A percentile compares a stretch with the other conserved stretches of the same genome.
These are phyloP conservation scores for Penicillium egyptiacum DNA, from an alignment of 495 filamentous ascomycete genomes.

Conservation along the genomic window DNA sequence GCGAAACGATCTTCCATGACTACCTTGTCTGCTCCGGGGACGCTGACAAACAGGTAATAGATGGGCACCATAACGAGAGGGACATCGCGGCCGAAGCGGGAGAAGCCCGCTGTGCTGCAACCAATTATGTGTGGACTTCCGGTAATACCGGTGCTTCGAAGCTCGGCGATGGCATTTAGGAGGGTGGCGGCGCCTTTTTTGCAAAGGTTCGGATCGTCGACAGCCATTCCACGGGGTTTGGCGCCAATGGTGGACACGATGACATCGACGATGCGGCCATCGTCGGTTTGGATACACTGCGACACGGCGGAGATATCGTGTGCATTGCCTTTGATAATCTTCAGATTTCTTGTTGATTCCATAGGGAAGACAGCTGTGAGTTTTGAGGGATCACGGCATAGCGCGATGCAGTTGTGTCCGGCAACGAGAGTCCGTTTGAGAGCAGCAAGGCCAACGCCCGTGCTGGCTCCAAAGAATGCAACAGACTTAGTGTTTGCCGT, in stretches of 20 bases:
- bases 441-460: conserved; percentile 46
- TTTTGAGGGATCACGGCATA: conserved; percentile 63
- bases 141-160: conserved; percentile 13
- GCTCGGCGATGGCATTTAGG: conserved; percentile 43
- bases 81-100: conserved; percentile 47
- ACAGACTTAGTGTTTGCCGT: conserved; percentile 28
- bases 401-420: conserved; percentile 48
- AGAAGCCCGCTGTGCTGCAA: conserved; percentile 57
- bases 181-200: conserved; percentile 47
- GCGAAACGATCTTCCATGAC: conserved; percentile 54
- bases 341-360: conserved; percentile 41
- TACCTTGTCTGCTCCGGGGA: conserved; percentile 59
- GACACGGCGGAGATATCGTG: conserved; percentile 44
- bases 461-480: conserved; percentile 55
- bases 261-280: conserved; percentile 28
- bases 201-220: conserved; percentile 61
- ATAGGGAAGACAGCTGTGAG: conserved; percentile 47
- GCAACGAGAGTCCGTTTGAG: conserved; percentile 51
- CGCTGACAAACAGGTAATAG: conserved; percentile 50
- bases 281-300: conserved; percentile 30
- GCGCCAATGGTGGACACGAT: conserved; percentile 39
- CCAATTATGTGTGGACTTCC: conserved; percentile 46
- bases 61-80: conserved; percentile 51
- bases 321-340: conserved; percentile 53
- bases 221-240: conserved; percentile 25